These are phyloP conservation scores for Colletotrichum sp. DNA, from an alignment of 2,329 filamentous ascomycete species.

Conservation along the genomic window DNA sequence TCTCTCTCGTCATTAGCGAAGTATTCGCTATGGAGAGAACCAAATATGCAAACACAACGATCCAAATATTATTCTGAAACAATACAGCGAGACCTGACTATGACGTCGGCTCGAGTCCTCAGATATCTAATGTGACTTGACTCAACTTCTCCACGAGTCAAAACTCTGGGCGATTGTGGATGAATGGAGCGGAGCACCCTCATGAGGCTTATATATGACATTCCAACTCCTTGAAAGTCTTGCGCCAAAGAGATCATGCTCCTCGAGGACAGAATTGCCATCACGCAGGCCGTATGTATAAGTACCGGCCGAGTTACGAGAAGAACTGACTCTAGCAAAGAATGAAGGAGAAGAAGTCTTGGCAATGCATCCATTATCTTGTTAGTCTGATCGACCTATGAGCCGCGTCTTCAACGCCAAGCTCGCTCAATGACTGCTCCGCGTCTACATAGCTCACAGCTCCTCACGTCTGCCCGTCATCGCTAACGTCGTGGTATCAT, in stretches of 20 bases:
- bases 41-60: accelerated
- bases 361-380: not conserved
- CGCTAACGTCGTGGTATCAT: not conserved
- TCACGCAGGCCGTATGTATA: not conserved
- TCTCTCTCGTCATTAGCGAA: not conserved
- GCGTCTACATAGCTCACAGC: accelerated
- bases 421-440: not conserved
- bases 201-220: no score
- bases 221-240: not conserved
- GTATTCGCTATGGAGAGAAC: not conserved
- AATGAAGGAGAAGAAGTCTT: no score
- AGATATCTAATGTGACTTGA: no score
- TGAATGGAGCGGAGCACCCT: not conserved
- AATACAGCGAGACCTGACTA: no score
- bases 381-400: not conserved
- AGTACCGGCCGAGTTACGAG: not conserved
- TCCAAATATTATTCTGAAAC: no score
- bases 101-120: not conserved
- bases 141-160: no score
- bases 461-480: not conserved
- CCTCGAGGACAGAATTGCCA: accelerated
- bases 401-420: not conserved
- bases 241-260: not conserved
- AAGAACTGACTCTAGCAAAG: not conserved
- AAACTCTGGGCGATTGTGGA: no score